Evolutionary conservation across 495 filamentous ascomycete species (phyloP), one percentile per base, ranked within the genome.

Genomic region (Umbilicaria muhlenbergii): DNA sequence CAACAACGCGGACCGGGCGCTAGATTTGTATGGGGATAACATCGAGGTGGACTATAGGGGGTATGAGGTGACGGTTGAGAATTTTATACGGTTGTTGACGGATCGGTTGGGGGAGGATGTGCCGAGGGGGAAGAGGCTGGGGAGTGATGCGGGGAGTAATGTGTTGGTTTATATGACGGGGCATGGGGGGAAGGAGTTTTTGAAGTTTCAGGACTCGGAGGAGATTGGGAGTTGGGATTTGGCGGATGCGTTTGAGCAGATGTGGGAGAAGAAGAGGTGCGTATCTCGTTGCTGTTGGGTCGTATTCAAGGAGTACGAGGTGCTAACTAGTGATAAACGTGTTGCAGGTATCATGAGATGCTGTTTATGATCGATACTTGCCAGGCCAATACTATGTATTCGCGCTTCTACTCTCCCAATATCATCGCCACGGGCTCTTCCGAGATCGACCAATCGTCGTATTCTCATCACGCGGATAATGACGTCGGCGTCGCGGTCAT

Each of bases 351-450:
- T 58, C 85, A 96, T 52, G 91, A 98, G 60, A 74, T 98, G 50
- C 74, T 98, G 44, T 98, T 98, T 68, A 98, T 98, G 91, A 96
- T 98, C 64, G 91, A 98, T 63, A 98, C 91, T 0, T 98, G 91
- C 63, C 91, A 98, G 65, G 91, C 91, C 33, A 98, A 98, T 53
- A 98, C 91, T 11, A 94, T 98, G 84, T 98, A 93, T 67, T 86
- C 75, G 56, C 89, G 94, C 60, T 82, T 98, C 60, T 96, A 96
- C 67, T 89, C 83, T 18, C 88, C 91, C 18, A 94, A 94, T 46
- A 94, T 98, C 51, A 81, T 98, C 46, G 92, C 92, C 2, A 98
- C 91, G 0, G 91, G 91, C 7, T 89, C 82, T 43, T 88, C 81
- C 32, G 86, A 88, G 60, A 80, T 94, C 42, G 87, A 96, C 57